These are phyloP conservation scores for Colletotrichum musae DNA, from an alignment of 2,329 filamentous ascomycete species.

Conservation along the genomic window DNA sequence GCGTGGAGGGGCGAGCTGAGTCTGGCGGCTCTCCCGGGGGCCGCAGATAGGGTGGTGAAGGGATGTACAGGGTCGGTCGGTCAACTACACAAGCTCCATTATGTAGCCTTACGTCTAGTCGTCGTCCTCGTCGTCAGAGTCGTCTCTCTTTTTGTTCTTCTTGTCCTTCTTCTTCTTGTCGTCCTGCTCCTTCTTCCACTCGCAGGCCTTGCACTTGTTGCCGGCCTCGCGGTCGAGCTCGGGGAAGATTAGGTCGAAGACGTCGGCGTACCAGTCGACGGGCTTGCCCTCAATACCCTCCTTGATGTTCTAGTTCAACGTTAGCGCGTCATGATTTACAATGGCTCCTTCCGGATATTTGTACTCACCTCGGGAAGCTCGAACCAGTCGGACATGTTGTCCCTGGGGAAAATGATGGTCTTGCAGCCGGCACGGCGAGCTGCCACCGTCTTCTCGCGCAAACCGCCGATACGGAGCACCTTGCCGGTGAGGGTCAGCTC, in stretches of 20 bases:
- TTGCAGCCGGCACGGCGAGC: conserved; percentile 92
- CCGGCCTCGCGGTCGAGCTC: conserved; percentile 80
- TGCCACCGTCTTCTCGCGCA: conserved; percentile 97
- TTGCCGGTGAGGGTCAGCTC: conserved; percentile 98
- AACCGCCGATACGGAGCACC: conserved; percentile 91
- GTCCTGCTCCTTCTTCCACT: conserved; percentile 65
- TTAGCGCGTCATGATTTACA: neutral
- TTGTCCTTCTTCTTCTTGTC: conserved; percentile 48
- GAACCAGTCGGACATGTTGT: conserved; percentile 97
- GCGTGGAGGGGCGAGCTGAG: neutral
- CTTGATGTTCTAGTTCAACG: conserved; percentile 87
- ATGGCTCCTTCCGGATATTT: neutral
- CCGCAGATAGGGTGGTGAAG: neutral
- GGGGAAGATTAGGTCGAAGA: conserved; percentile 93
- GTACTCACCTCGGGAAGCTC: conserved; percentile 91
- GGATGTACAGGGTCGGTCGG: neutral
- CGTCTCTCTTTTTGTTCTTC: conserved; percentile 40
- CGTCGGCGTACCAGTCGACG: conserved; percentile 93
- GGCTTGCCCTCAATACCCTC: conserved; percentile 92
- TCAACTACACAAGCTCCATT: neutral
- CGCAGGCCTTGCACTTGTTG: conserved; percentile 78
- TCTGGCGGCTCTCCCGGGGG: neutral
- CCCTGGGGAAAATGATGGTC: conserved; percentile 93
- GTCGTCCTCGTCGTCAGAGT: conserved; percentile 51
- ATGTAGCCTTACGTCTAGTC: conserved; percentile 23